Evolutionary conservation across 2,329 filamentous ascomycete genomes (phyloP), one percentile per base, ranked within the genome.

Genomic region (Xylaria sp.): DNA sequence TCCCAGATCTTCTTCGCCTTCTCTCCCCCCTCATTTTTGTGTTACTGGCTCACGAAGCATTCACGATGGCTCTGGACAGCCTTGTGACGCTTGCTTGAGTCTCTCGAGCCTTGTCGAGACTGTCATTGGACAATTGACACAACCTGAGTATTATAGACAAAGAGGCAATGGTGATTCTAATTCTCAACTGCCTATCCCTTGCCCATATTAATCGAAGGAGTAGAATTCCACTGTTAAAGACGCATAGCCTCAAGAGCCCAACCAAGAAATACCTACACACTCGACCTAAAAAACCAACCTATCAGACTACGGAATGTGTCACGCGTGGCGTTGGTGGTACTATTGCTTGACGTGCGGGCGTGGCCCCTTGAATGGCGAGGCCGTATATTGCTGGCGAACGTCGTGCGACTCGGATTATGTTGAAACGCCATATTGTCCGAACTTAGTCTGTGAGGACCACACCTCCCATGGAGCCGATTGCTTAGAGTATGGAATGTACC

Each of bases 271-370:
- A 55, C 5, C 44, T 25, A 20, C 44, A 39, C 17, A 20, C n/a
- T 20, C 61, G 51, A 39, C 38, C 7, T 20, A 44, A 17, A 36
- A 53, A 1, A 17, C 44, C 25, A 45, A 49, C 13, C 39, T 9
- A 39, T 42, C 45, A 58, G 22, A 9, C 39, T 53, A 63, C 57
- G 44, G 27, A 20, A 72, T 72, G 71, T 71, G 71, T 65, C 66
- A 71, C 55, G 71, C 71, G 33, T 72, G 71, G 71, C 71, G 71
- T 31, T 74, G 73, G 73, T 71, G 66, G 63, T 73, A 70, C 50
- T 74, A 70, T 39, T 74, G 73, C 63, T 33, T 69, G 29, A 62
- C 57, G 25, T 74, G 72, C 45, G 71, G 71, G 38, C 69, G 73
- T 5, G 72, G 73, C 25, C 73, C 73, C 5, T 51, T 74, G 33